Evolutionary conservation across 164 flowering plant genomes (phyloP), one percentile per base, ranked within the genome.

Genomic region (Berberis thunbergii): DNA sequence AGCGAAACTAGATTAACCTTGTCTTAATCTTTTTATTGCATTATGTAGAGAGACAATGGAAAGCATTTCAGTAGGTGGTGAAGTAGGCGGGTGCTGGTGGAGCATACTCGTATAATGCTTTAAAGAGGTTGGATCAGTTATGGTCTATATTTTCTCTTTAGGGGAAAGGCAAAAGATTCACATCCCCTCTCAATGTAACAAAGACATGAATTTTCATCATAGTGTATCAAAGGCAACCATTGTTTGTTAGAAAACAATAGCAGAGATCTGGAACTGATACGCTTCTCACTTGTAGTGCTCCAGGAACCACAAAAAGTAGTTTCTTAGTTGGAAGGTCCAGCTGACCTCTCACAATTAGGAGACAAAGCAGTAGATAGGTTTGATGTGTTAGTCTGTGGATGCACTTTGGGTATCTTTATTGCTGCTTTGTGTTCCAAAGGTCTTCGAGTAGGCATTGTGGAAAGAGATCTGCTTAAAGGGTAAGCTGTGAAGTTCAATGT

Each of bases 71-170:
- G 73, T 75, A 26, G 74, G 77, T 70, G 81, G 83, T 12, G 97
- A 94, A 79, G 98, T 79, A 63, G 98, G 98, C 49, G 98, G n/a
- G 98, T 59, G 98, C 98, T 73, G 98, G 98, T 73, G 98, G 98
- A 40, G 84, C 87, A 38, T 80, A 81, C 76, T 94, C 98, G 40
- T 90, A 90, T 73, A 67, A 66, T 62, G 98, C 97, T 57, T 75
- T 94, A 66, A 94, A 87, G 74, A 90, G 88, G 75, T 75, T 94
- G 78, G 98, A 94, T 77, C 76, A 80, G 48, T 57, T 88, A 40
- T 88, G 88, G 98, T 72, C 84, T 49, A 71, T 57, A 81, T 90
- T 43, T 88, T 93, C 70, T 72, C 86, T 61, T n/a, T 59, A 81
- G 64, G 57, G 76, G 69, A 59, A 81, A 69, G 88, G 96, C 77